Percentiles rank a stretch among this genome's conserved stretches.
These are phyloP conservation scores for Musa itinerans DNA, from an alignment of 176 grass and related monocot genomes.

Conservation along the genomic window DNA sequence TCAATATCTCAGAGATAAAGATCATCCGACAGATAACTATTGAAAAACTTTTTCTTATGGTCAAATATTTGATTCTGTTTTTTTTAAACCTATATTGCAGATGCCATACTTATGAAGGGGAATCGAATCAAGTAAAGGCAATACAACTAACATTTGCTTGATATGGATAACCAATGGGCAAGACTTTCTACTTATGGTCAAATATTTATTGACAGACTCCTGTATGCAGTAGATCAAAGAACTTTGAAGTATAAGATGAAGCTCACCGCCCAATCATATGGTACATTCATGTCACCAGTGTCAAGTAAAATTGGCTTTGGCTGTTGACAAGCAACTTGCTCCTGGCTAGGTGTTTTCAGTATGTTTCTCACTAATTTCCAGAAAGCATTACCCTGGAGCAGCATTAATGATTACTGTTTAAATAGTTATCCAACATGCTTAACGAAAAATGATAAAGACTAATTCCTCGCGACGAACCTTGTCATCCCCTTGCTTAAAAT, in stretches of 20 bases:
- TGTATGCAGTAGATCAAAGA: background rate
- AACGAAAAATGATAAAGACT: background rate
- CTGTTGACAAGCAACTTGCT: constrained; percentile 74
- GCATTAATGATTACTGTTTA: constrained; percentile 6
- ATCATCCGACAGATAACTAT: too few species aligned
- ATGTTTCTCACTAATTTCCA: constrained; percentile 87
- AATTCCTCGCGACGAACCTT: constrained; percentile 42
- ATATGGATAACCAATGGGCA: background rate
- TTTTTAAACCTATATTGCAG: background rate
- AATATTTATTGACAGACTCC: background rate
- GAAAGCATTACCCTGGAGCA: constrained; percentile 85
- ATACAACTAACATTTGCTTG: background rate
- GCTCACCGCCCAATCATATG: constrained; percentile 93
- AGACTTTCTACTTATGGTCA: background rate
- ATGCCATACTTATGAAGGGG: background rate
- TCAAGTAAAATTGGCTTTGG: constrained; percentile 98
- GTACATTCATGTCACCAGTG: constrained; percentile 89
- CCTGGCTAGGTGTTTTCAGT: constrained; percentile 59
- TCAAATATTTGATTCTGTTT: too few species aligned
- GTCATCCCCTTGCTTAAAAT: constrained; percentile 89
- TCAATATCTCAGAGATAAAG: too few species aligned
- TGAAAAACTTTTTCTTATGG: too few species aligned
- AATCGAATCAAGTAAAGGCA: background rate
- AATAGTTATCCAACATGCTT: background rate
- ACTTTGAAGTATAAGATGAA: background rate